Conservation (phyloP, 2,329 filamentous ascomycete species). For the Plectosphaerella cucumerina region DNA sequence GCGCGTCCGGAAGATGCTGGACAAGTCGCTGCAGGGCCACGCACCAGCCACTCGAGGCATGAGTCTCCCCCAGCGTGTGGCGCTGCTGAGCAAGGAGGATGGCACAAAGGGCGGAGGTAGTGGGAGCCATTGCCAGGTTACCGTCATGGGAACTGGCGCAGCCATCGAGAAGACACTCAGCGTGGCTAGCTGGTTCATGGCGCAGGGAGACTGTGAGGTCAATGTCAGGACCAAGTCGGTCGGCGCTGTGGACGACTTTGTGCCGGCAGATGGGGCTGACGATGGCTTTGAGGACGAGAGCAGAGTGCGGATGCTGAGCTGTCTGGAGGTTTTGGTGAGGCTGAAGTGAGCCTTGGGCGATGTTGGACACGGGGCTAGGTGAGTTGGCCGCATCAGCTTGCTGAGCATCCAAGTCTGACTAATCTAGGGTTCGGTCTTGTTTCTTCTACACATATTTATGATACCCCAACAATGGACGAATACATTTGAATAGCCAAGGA, state of each 20-base stretch:
- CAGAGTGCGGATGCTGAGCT: conserved; percentile 45
- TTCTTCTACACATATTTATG: too few relatives aligned
- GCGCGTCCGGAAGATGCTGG: conserved; percentile 60
- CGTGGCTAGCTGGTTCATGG: conserved; percentile 61
- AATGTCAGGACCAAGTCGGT: conserved; percentile 58
- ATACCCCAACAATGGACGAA: too few relatives aligned
- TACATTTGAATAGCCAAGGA: too few relatives aligned
- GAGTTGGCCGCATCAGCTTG: too few relatives aligned
- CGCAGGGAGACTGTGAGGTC: conserved; percentile 55
- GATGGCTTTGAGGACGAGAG: conserved; percentile 32
- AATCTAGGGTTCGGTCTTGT: too few relatives aligned
- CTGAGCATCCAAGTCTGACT: too few relatives aligned
- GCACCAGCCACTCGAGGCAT: conserved; percentile 42
- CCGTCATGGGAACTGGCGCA: conserved; percentile 60
- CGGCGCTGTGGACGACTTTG: conserved; percentile 64
- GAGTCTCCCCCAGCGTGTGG: conserved; percentile 41
- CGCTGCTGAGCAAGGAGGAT: conserved; percentile 31
- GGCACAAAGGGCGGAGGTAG: conserved; percentile 19
- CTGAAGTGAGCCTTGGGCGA: conserved; percentile 58
- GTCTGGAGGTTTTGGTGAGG: conserved; percentile 43
- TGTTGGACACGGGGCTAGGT: conserved; percentile 90
- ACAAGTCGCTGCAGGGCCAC: conserved; percentile 41
- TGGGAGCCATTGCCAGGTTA: conserved; percentile 34
- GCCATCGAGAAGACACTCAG: conserved; percentile 61
- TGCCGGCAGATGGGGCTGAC: conserved; percentile 26